Percentiles rank a stretch among this genome's conserved stretches.
These are phyloP conservation scores for Jacaranda mimosifolia DNA, from an alignment of 257 asterid species.

Conservation along the genomic window DNA sequence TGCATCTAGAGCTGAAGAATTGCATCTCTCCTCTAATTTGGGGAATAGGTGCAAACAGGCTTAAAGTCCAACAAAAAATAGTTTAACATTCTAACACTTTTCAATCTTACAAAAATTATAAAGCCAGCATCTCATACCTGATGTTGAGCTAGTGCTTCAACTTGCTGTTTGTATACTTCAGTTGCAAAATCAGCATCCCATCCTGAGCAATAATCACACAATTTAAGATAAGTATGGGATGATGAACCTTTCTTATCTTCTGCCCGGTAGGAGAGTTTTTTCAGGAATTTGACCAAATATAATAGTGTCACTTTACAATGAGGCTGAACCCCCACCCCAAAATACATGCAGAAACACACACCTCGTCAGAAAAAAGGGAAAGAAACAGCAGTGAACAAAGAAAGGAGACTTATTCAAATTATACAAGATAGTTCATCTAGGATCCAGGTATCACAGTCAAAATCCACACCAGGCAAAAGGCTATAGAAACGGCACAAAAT, in stretches of 20 bases:
- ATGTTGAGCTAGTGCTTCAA: conserved; percentile 87
- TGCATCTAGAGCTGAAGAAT: conserved; percentile 6
- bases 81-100: conserved; percentile 3
- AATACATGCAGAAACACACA: too few species aligned
- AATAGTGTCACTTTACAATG: background rate
- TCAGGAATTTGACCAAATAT: conserved; percentile 7
- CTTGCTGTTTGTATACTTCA: conserved; percentile 92
- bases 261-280: conserved; percentile 1
- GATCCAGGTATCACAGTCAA: conserved; percentile 10
- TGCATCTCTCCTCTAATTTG: conserved; percentile 6
- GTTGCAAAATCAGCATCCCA: conserved; percentile 99
- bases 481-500: background rate
- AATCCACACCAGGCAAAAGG: conserved; percentile 23
- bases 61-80: conserved; percentile 22
- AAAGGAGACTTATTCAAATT: conserved; percentile 13
- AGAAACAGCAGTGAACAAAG: background rate
- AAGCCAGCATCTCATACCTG: conserved; percentile 61
- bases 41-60: conserved; percentile 16
- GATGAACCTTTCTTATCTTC: conserved; percentile 9
- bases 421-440: conserved; percentile 10
- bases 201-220: conserved; percentile 56
- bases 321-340: background rate
- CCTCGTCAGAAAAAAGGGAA: background rate
- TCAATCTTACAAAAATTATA: conserved; percentile 21
- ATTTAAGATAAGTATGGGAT: conserved; percentile 29